Conservation (phyloP, 1,139 yeast species). For the Nematodospora anomalae region DNA sequence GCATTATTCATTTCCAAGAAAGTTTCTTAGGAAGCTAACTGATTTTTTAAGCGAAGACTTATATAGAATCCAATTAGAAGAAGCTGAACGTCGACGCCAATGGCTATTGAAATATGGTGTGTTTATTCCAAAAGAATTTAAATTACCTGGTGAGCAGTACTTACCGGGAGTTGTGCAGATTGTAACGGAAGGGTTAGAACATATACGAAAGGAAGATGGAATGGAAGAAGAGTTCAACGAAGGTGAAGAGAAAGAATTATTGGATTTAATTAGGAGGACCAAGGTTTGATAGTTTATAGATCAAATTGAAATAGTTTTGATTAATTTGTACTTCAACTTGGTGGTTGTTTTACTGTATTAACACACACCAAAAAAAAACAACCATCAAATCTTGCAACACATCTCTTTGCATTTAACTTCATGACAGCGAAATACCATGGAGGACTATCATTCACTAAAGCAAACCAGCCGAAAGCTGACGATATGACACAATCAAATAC, state of each 20-base stretch:
- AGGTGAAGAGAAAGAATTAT: constrained; percentile 24
- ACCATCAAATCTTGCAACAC: neutral
- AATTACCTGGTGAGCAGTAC: constrained; percentile 39
- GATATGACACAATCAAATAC: constrained; percentile 1
- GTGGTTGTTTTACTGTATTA: too few relatives aligned
- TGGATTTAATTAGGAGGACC: constrained; percentile 21
- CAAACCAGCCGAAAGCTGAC: constrained; percentile 4
- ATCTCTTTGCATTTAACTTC: neutral
- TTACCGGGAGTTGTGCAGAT: constrained; percentile 45
- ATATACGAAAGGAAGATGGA: constrained; percentile 24
- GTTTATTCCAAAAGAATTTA: constrained; percentile 43
- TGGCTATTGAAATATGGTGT: constrained; percentile 45
- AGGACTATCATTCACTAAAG: constrained; percentile 14
- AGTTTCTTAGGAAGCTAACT: constrained; percentile 32
- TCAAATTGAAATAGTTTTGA: neutral
- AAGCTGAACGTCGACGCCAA: constrained; percentile 32
- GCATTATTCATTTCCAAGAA: constrained; percentile 40
- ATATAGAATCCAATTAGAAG: constrained; percentile 34
- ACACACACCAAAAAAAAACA: constrained; percentile 1
- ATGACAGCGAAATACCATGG: constrained; percentile 9
- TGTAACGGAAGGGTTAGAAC: constrained; percentile 44
- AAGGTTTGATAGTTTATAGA: constrained; percentile 1
- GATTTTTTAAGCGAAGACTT: constrained; percentile 38
- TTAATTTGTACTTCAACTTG: too few relatives aligned
- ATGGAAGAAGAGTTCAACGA: constrained; percentile 16